These are phyloP conservation scores for Fusarium burgessii DNA, from an alignment of 2,329 filamentous ascomycete species.

Conservation along the genomic window DNA sequence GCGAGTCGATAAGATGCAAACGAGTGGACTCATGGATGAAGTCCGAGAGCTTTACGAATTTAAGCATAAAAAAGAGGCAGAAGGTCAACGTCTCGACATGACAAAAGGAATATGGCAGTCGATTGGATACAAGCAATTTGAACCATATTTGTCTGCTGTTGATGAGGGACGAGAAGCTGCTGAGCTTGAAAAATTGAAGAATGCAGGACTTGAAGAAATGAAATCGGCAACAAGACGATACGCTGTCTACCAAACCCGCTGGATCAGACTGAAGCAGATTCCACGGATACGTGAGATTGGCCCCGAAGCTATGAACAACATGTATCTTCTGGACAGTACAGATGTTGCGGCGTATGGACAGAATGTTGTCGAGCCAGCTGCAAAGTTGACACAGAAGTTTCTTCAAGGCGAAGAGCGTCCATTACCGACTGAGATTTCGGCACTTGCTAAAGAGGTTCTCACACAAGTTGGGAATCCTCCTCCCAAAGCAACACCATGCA, in stretches of 20 bases:
- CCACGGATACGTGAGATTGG: constrained; percentile 71
- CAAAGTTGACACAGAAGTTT: constrained; percentile 71
- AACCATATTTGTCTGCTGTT: constrained; percentile 72
- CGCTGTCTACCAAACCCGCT: constrained; percentile 83
- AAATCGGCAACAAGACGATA: constrained; percentile 90
- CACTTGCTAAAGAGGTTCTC: constrained; percentile 66
- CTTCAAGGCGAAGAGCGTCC: constrained; percentile 68
- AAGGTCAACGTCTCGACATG: constrained; percentile 72
- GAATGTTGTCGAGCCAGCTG: constrained; percentile 74
- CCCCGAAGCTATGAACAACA: constrained; percentile 62
- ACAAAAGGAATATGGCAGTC: constrained; percentile 94
- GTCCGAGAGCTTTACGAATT: constrained; percentile 60
- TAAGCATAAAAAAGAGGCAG: constrained; percentile 50
- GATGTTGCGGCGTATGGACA: constrained; percentile 71
- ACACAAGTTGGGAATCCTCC: constrained; percentile 60
- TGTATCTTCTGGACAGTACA: constrained; percentile 87
- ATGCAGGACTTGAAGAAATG: constrained; percentile 76
- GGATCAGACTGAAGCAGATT: constrained; percentile 87
- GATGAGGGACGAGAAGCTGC: constrained; percentile 43
- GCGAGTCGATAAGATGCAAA: constrained; percentile 87
- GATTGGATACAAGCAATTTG: constrained; percentile 94
- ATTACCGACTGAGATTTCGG: constrained; percentile 61
- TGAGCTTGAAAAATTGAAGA: constrained; percentile 67
- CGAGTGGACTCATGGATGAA: constrained; percentile 64
- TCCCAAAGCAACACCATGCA: constrained; percentile 64